These are phyloP conservation scores for Nemania serpens DNA, from an alignment of 2,329 filamentous ascomycete genomes.

Conservation along the genomic window DNA sequence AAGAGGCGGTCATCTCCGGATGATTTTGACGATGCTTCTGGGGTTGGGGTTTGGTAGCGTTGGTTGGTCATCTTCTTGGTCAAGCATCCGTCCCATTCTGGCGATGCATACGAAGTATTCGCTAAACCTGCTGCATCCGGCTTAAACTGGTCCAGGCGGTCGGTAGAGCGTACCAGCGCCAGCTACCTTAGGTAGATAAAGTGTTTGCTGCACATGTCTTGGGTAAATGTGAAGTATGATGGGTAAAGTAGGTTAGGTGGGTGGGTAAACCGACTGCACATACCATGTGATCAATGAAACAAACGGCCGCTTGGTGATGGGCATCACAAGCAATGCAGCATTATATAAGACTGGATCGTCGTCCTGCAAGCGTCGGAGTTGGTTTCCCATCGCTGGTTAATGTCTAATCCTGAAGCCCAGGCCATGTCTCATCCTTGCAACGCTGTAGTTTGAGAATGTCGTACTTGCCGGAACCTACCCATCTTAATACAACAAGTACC, in stretches of 20 bases:
- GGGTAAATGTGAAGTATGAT: too few species aligned
- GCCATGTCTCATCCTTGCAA: conserved; percentile 14
- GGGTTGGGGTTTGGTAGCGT: not conserved
- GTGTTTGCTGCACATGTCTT: not conserved
- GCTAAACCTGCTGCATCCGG: not conserved
- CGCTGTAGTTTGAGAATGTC: conserved; percentile 19
- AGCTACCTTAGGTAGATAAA: not conserved
- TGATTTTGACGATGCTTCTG: not conserved
- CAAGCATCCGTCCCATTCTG: not conserved
- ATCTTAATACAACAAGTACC: too few species aligned
- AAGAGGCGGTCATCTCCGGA: not conserved
- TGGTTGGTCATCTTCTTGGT: not conserved
- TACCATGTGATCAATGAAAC: too few species aligned
- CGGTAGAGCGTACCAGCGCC: not conserved
- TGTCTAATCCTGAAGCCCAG: conserved; percentile 3
- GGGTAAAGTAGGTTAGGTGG: too few species aligned
- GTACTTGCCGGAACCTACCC: not conserved
- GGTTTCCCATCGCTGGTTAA: not conserved
- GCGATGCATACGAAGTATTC: not conserved
- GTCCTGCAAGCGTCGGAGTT: not conserved
- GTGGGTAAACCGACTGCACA: too few species aligned
- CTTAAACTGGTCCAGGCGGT: not conserved
- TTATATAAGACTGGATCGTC: not conserved
- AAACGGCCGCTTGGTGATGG: too few species aligned
- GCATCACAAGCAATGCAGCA: not conserved